A percentile compares a stretch with the other conserved stretches of the same genome.
Evolutionary conservation across 176 grass and related monocot species (phyloP).

Genomic region (Tillandsia leiboldiana): DNA sequence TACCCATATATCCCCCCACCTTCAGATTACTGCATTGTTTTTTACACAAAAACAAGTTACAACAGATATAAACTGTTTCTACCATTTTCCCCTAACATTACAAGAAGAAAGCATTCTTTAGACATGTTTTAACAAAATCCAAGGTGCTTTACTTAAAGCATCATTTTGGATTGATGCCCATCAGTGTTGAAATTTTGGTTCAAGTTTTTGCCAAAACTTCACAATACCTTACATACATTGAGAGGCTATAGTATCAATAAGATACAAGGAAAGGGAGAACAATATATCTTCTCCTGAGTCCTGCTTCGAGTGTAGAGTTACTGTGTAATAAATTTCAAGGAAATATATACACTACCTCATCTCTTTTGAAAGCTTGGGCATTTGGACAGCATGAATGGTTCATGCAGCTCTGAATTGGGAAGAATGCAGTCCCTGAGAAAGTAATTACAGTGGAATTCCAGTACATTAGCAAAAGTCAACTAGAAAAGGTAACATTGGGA

Average conservation of each 20-base stretch:
- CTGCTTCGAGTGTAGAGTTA: neutral
- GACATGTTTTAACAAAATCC: no score
- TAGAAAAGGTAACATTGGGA: neutral
- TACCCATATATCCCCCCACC: no score
- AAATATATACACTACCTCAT: conserved; percentile 35
- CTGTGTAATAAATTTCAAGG: neutral
- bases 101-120: no score
- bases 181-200: no score
- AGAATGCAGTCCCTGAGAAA: conserved; percentile 72
- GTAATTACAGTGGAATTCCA: neutral
- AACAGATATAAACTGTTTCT: no score
- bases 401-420: conserved; percentile 97
- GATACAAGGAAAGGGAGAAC: neutral
- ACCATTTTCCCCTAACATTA: no score
- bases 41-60: no score
- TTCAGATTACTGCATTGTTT: no score
- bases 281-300: neutral
- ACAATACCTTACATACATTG: neutral
- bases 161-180: no score
- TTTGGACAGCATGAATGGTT: conserved; percentile 95
- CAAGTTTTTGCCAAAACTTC: neutral
- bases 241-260: neutral
- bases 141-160: no score
- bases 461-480: neutral
- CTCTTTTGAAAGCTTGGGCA: conserved; percentile 95